Evolutionary conservation across 106 monocot species (phyloP).

Genomic region (Platanthera zijinensis): DNA sequence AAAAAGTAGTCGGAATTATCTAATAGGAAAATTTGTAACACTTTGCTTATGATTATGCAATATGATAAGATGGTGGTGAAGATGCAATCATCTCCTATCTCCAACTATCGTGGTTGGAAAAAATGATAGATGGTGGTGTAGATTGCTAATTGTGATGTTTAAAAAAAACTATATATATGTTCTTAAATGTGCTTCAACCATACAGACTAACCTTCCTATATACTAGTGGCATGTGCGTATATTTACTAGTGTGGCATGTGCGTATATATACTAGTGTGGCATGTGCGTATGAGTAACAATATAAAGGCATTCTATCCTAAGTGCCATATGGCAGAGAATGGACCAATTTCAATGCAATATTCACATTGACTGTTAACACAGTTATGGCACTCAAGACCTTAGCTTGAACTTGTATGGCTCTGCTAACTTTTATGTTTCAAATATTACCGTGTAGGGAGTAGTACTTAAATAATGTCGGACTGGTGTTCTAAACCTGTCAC

Average conservation of each 20-base stretch:
- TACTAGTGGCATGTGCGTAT: no score
- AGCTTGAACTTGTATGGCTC: not conserved
- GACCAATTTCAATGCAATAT: no score
- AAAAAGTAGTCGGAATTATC: not conserved
- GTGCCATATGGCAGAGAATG: no score
- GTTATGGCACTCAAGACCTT: not conserved
- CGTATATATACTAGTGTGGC: no score
- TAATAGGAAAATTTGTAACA: not conserved
- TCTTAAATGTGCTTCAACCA: not conserved
- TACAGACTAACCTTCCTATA: no score
- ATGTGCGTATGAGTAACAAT: no score
- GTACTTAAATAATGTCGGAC: not conserved
- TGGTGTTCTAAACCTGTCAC: not conserved
- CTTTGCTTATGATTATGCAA: not conserved
- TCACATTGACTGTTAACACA: no score
- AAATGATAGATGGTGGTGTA: not conserved
- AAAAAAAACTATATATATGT: not conserved
- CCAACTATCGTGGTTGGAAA: not conserved
- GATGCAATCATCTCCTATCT: not conserved
- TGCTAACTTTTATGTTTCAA: not conserved
- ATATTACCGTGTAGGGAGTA: not conserved
- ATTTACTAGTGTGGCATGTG: no score
- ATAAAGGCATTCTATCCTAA: no score
- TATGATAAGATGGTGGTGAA: not conserved
- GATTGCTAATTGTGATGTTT: not conserved